Evolutionary conservation across 257 asterid genomes (phyloP).

Genomic region (Jasminum sambac): DNA sequence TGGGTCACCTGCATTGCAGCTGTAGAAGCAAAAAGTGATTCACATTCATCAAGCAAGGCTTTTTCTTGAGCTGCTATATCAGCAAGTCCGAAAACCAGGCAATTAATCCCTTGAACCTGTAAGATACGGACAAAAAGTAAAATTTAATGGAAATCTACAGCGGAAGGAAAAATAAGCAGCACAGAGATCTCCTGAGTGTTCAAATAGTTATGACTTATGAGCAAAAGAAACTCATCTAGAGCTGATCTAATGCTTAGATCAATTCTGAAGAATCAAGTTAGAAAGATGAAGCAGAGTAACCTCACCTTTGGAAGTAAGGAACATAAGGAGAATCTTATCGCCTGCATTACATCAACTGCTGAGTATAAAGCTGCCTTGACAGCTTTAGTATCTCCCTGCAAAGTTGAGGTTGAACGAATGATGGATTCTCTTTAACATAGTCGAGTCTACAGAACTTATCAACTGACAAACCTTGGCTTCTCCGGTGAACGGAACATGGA

Average conservation of each 20-base stretch:
- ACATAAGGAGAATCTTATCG: slow-evolving; percentile 71
- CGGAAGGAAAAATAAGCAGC: not conserved
- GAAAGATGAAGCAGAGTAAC: slow-evolving; percentile 14
- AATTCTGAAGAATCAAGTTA: not conserved
- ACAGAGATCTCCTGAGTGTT: not conserved
- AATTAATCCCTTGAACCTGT: slow-evolving; percentile 51
- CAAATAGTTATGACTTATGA: slow-evolving; percentile 2
- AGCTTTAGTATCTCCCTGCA: slow-evolving; percentile 75
- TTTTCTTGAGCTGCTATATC: slow-evolving; percentile 45
- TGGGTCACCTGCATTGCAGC: slow-evolving; percentile 56
- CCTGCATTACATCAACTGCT: slow-evolving; percentile 79
- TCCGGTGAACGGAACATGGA: slow-evolving; percentile 70
- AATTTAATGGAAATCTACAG: not conserved
- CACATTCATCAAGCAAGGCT: slow-evolving; percentile 56
- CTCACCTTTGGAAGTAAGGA: slow-evolving; percentile 62
- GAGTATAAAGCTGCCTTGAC: slow-evolving; percentile 78
- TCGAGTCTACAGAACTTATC: slow-evolving; percentile 21
- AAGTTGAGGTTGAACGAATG: slow-evolving; percentile 21
- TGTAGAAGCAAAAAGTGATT: slow-evolving; percentile 40
- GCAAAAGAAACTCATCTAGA: slow-evolving; percentile 2
- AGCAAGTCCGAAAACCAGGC: slow-evolving; percentile 52
- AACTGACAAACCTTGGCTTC: slow-evolving; percentile 73
- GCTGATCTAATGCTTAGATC: too few species aligned
- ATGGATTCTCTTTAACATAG: slow-evolving; percentile 7
- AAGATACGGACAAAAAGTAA: slow-evolving; percentile 21